A percentile compares a stretch with the other conserved stretches of the same genome.
These are phyloP conservation scores for Nymphaea colorata DNA, from an alignment of 164 flowering plant genomes.

Conservation along the genomic window DNA sequence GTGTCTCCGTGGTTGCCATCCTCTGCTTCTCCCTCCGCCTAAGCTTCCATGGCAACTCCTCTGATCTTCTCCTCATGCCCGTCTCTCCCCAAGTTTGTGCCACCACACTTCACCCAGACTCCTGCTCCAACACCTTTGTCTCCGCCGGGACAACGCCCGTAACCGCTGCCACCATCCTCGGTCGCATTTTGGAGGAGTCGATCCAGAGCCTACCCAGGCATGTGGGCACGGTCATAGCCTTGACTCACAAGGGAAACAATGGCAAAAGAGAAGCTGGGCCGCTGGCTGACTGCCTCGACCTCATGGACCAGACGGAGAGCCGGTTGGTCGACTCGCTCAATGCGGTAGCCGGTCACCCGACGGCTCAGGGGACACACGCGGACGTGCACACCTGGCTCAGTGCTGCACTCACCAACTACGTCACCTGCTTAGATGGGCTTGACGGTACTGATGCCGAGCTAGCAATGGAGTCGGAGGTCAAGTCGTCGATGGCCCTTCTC, in stretches of 20 bases:
- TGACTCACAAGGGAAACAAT: background rate
- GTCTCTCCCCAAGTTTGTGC: background rate
- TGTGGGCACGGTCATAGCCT: too few relatives aligned
- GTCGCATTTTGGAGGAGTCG: background rate
- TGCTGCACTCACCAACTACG: slow-evolving; percentile 14
- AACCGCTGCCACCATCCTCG: background rate
- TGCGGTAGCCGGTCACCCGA: background rate
- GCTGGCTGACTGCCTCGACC: background rate
- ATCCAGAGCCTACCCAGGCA: background rate
- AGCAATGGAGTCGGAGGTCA: slow-evolving; percentile 1
- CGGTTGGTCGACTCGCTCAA: background rate
- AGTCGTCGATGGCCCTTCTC: background rate
- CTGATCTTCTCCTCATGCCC: background rate
- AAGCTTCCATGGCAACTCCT: background rate
- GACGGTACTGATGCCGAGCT: background rate
- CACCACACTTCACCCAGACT: background rate
- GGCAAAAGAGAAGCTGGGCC: background rate
- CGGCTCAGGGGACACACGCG: background rate
- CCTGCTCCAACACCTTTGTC: background rate
- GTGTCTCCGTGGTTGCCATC: background rate
- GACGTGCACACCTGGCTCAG: background rate
- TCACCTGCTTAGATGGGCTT: slow-evolving; percentile 20
- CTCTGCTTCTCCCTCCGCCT: background rate
- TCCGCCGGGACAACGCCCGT: background rate
- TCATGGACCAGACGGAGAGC: background rate